phyloP scores from a whole-genome alignment of 805 yeast species.

The Schwanniomyces vanrijiae region DNA sequence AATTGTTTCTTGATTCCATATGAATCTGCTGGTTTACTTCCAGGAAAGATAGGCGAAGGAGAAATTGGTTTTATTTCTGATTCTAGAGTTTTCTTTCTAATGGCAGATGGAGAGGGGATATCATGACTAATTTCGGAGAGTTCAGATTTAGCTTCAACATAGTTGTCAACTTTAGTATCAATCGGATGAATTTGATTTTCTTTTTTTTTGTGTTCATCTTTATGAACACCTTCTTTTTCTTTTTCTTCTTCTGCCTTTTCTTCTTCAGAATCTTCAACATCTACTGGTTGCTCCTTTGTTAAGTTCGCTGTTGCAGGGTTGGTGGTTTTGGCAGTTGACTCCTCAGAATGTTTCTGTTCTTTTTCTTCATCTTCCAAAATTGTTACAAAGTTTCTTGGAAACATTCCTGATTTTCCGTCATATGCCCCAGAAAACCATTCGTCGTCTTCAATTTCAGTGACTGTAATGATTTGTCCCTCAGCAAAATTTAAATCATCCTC shows the following conservation, averaged over 20 bases:
- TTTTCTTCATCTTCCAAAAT: background rate
- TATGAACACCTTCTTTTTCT: background rate
- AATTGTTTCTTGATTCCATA: slow-evolving; percentile 55
- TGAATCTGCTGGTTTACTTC: slow-evolving; percentile 41
- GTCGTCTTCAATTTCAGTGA: slow-evolving; percentile 79
- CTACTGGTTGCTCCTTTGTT: slow-evolving; percentile 1
- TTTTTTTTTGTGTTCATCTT: background rate
- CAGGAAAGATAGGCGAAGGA: slow-evolving; percentile 21
- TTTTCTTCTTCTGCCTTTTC: background rate
- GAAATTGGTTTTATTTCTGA: slow-evolving; percentile 3
- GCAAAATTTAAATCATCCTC: slow-evolving; percentile 81
- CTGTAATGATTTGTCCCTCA: slow-evolving; percentile 69
- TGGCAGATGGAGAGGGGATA: background rate
- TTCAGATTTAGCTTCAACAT: background rate
- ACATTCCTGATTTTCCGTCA: slow-evolving; percentile 70
- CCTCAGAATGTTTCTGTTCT: background rate
- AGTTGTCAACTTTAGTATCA: background rate
- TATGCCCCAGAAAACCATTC: slow-evolving; percentile 87
- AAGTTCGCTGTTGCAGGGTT: slow-evolving; percentile 1
- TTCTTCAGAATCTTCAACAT: background rate
- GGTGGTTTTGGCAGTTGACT: background rate
- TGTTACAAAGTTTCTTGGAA: slow-evolving; percentile 83
- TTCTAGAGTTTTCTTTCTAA: background rate
- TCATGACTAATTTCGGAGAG: background rate
- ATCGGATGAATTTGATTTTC: background rate